Evolutionary conservation across 2,329 filamentous ascomycete species (phyloP), one percentile per base, ranked within the genome.

Genomic region (Lojkania enalia): DNA sequence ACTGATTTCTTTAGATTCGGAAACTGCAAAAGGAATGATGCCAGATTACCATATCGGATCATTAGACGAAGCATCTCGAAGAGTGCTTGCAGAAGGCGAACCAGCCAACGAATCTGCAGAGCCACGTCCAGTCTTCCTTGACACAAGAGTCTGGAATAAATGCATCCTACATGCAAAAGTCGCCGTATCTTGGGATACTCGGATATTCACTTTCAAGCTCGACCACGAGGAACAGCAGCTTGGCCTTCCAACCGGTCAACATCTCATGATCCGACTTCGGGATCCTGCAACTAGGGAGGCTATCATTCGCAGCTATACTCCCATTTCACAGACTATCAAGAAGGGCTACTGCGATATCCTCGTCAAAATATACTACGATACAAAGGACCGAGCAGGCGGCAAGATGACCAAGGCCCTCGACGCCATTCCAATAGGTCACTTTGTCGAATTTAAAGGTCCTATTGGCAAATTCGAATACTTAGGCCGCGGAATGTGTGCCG

Each of bases 21-120:
- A 96, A 72, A 95, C 88, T 13, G 91, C 91, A 23, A 96, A 95
- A 72, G 80, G 78, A 14, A 95, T 95, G 90, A 90, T 96, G 86
- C 79, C 81, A 9, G 71, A 79, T 33, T 95, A 95, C 63, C 90
- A 96, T 67, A 84, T 96, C 53, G 91, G 91, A 39, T 83, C 83
- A 0, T 78, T 96, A 11, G 82, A 88, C 55, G 73, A 82, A 52
- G 74, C 74, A 15, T 81, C 84, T 1, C 74, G 76, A 4, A 73
- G 76, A 29, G 63, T 75, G 0, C 76, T 94, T 2, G 73, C 76
- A 12, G 69, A 74, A 42, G 72, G 71, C 19, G 66, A 72, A 12
- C 69, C 70, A 1, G 66, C 74, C 44, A 63, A 66, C 1, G 67
- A 69, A n/a, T 70, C 71, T 20, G 70, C 72, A 13, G 63, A 71